Base-by-base conservation (phyloP, 1,284 basidiomycete genomes). In the Austroboletus niveus region DNA sequence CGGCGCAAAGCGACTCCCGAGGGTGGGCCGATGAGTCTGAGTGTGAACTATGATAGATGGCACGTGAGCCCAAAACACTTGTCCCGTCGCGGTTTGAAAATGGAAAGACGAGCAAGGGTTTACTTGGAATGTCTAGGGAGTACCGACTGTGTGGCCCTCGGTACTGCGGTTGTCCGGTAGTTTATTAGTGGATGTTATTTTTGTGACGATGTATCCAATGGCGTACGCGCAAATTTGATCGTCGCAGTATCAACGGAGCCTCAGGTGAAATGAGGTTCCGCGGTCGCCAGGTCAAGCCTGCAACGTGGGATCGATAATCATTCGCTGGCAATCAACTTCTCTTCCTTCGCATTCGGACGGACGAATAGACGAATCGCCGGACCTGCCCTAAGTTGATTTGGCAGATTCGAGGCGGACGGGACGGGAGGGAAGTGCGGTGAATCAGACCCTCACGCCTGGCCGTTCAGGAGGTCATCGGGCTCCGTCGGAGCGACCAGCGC, bases 161-260 rank as follows among this genome's bases (percentile, higher is more conserved):
- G 43, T 8, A 58, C 31, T 42, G 45, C 30, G 35, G 45, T 17
- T 43, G 49, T 59, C 27, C 34, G 27, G 4, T 10, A 34, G 44
- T 35, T 15, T 29, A 43, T 44, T 51, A 20, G 36, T 5, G 17
- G 35, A 32, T 22, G 8, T 12, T 35, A n/a, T 39, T 20, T 29
- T 36, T 12, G 12, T 14, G 22, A 29, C 36, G 31, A 43, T 35
- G 31, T 32, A 11, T 14, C 15, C 15, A n/a, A 40, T 53, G 47
- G 53, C 29, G 59, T 51, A 53, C 27, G 15, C 24, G 15, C 40
- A 14, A 42, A 42, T 42, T 42, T 17, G 40, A 42, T 29, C 40
- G 24, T 41, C 24, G 40, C 24, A 41, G 38, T 12, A 10, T 40
- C 11, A 22, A 22, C 14, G 40, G 40, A 42, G 12, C 14, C 5